These are phyloP conservation scores for Cordyceps farinosa DNA, from an alignment of 2,329 filamentous ascomycete genomes.

Conservation along the genomic window DNA sequence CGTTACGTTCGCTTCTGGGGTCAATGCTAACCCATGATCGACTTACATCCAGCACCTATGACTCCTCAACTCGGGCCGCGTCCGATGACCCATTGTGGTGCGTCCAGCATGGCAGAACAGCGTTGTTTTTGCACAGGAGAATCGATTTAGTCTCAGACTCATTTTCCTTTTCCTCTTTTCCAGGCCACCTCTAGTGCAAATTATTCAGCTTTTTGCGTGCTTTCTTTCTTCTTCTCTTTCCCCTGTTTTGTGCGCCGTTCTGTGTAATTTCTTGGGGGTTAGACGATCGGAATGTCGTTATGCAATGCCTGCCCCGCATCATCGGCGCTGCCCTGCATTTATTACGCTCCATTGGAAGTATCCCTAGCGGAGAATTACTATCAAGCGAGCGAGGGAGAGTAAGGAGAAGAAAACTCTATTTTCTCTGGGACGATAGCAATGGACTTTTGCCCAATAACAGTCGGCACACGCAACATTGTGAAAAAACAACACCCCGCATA, in stretches of 20 bases:
- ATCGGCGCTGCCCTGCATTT: neutral
- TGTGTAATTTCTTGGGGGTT: neutral
- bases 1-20: neutral
- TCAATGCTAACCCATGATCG: neutral
- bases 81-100: no score
- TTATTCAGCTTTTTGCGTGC: neutral
- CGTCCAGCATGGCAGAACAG: no score
- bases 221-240: neutral
- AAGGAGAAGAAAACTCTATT: no score
- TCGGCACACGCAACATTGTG: neutral
- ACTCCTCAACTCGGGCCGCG: no score
- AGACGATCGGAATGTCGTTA: neutral
- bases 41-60: no score
- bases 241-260: neutral
- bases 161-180: no score
- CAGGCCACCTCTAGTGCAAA: no score
- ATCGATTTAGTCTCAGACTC: no score
- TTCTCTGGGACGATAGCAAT: no score
- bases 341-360: neutral
- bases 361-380: neutral
- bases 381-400: neutral
- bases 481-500: no score
- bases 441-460: neutral
- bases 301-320: conserved; percentile 5
- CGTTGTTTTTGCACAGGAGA: no score